Evolutionary conservation across 2,329 filamentous ascomycete species (phyloP).

Genomic region (Blastomyces silverae): DNA sequence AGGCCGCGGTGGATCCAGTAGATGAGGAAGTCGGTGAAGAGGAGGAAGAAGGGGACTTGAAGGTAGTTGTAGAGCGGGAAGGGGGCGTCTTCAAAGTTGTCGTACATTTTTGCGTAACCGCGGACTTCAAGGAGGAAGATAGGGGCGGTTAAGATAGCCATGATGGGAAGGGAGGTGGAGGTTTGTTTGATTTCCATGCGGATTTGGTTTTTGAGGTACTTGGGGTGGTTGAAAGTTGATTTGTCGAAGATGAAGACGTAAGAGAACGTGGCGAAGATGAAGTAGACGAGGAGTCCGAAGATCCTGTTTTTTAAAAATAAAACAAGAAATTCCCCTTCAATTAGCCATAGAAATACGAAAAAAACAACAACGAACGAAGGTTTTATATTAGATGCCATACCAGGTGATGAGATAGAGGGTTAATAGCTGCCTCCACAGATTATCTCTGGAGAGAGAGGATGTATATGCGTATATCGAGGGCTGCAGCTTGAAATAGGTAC

Average conservation of each 20-base stretch:
- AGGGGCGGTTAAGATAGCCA: slow-evolving; percentile 73
- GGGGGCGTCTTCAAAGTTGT: slow-evolving; percentile 66
- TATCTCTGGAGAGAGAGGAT: slow-evolving; percentile 71
- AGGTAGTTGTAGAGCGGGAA: slow-evolving; percentile 69
- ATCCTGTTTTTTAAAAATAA: slow-evolving; percentile 62
- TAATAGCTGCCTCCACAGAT: slow-evolving; percentile 64
- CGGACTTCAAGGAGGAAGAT: slow-evolving; percentile 78
- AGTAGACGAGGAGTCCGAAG: slow-evolving; percentile 80
- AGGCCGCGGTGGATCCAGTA: slow-evolving; percentile 87
- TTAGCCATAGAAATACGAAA: neutral
- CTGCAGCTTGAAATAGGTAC: slow-evolving; percentile 59
- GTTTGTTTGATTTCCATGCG: slow-evolving; percentile 77
- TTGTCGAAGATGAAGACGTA: slow-evolving; percentile 92
- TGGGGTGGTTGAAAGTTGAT: slow-evolving; percentile 77
- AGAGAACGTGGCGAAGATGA: slow-evolving; percentile 71
- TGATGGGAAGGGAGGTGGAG: slow-evolving; percentile 66
- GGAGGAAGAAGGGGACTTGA: slow-evolving; percentile 81
- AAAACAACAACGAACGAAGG: neutral
- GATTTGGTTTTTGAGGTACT: slow-evolving; percentile 92
- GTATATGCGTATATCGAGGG: slow-evolving; percentile 71
- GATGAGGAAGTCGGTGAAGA: slow-evolving; percentile 84
- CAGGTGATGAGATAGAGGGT: slow-evolving; percentile 80
- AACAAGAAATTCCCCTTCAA: too few species aligned
- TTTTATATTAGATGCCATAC: slow-evolving; percentile 49
- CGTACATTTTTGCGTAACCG: slow-evolving; percentile 82